phyloP scores from a whole-genome alignment of 192 early-diverging fungal species.

The Coemansia sp. region DNA sequence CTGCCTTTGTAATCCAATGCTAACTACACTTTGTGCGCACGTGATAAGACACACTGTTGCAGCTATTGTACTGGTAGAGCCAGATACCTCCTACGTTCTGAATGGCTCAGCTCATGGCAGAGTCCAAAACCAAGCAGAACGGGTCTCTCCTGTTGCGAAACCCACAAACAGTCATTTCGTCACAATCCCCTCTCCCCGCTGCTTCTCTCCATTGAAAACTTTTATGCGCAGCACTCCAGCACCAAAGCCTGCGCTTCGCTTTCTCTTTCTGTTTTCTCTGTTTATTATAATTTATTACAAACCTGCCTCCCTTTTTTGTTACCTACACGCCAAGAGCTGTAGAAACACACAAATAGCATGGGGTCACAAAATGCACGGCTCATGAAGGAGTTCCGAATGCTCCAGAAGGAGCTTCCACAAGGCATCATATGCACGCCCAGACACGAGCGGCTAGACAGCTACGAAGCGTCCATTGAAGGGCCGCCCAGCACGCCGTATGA shows the following conservation, averaged over 20 bases:
- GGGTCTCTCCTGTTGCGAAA: neutral
- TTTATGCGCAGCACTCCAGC: neutral
- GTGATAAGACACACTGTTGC: neutral
- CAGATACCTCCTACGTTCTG: neutral
- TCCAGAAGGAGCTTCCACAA: slow-evolving; percentile 57
- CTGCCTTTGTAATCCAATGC: neutral
- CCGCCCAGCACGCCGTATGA: slow-evolving; percentile 69
- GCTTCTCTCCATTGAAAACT: neutral
- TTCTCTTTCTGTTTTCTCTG: neutral
- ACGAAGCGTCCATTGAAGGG: slow-evolving; percentile 63
- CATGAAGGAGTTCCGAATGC: slow-evolving; percentile 33
- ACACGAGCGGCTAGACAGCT: slow-evolving; percentile 58
- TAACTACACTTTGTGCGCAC: neutral
- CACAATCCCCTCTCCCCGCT: neutral
- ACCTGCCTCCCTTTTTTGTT: no score
- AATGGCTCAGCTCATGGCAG: neutral
- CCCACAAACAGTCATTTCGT: neutral
- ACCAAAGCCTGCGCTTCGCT: neutral
- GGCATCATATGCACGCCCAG: slow-evolving; percentile 65
- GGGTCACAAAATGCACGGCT: slow-evolving; percentile 20
- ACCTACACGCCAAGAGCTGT: neutral
- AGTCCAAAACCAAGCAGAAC: neutral
- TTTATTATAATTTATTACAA: neutral
- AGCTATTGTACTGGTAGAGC: neutral
- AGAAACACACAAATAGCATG: neutral